Conservation (phyloP, 257 asterid genomes). For the Eustoma russellianum region DNA sequence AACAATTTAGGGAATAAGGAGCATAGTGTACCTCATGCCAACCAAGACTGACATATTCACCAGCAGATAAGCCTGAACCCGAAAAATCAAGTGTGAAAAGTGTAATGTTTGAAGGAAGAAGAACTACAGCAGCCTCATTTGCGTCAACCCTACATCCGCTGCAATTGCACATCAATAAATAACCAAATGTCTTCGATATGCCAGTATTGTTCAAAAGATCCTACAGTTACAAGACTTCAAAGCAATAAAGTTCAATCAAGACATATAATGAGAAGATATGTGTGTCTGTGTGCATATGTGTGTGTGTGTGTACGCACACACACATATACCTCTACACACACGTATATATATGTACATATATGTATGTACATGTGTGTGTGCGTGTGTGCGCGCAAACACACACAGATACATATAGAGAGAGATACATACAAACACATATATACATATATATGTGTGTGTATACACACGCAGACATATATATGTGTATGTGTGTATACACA, state of each 20-base stretch:
- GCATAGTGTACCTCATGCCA: conserved; percentile 77
- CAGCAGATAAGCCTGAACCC: conserved; percentile 93
- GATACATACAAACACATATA: too few relatives aligned
- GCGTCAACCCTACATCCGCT: conserved; percentile 99
- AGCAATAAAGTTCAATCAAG: background rate
- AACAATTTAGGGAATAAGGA: conserved; percentile 10
- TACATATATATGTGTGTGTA: too few relatives aligned
- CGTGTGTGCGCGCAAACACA: too few relatives aligned
- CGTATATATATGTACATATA: too few relatives aligned
- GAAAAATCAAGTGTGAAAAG: conserved; percentile 92
- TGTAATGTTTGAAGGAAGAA: conserved; percentile 87
- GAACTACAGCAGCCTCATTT: conserved; percentile 92
- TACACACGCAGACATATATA: too few relatives aligned
- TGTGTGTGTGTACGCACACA: too few relatives aligned
- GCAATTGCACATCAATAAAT: conserved; percentile 24
- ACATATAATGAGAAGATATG: too few relatives aligned
- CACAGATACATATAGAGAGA: too few relatives aligned
- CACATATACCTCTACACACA: too few relatives aligned
- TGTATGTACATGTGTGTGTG: too few relatives aligned
- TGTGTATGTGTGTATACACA: too few relatives aligned
- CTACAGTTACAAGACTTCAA: background rate
- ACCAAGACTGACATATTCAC: conserved; percentile 91
- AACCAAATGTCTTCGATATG: background rate
- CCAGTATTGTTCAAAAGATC: background rate
- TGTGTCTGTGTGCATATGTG: too few relatives aligned